Evolutionary conservation across 2,329 filamentous ascomycete species (phyloP), one percentile per base, ranked within the genome.

Genomic region (Neofusicoccum sp.): DNA sequence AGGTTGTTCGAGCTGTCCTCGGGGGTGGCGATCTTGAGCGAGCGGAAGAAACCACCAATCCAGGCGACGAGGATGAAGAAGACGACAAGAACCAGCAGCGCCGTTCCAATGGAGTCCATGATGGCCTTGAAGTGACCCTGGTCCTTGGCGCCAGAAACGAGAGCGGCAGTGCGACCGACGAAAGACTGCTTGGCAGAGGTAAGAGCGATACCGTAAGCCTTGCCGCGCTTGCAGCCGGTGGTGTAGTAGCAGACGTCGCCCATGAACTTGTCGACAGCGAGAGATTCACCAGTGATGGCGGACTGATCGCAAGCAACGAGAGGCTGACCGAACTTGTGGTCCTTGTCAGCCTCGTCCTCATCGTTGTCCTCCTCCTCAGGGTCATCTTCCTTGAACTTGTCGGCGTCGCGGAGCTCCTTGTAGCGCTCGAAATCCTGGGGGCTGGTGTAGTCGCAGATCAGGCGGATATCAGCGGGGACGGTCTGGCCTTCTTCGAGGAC

Each of bases 51-150:
- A 74, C 87, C 88, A 76, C 89, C 88, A 67, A 91, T 89, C 89
- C 89, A 91, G 68, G 87, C 82, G 61, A 84, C 79, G 69, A 91
- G 81, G 75, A 91, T 89, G 82, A 84, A 91, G 79, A 89, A 88
- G 77, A 91, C 87, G 78, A 91, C 89, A 64, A 91, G 80, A 68
- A 91, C 87, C 68, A 91, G 82, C 61, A 91, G 82, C 63, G 86
- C 79, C 58, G 87, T 90, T 77, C 88, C 88, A 71, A 91, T 91
- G 72, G 84, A 88, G 84, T 91, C 87, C 89, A 91, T 91, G 81
- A 91, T 89, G 66, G 88, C 88, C 81, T 91, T 90, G 84, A 90
- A 90, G 78, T 90, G 87, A 78, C 88, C 89, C 71, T 86, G 83
- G 75, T 90, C 89, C 78, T 89, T 82, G 66, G 89, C 88, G 66